Evolutionary conservation across 345 rosid species (phyloP), one percentile per base, ranked within the genome.

Genomic region (Gossypium bickii): DNA sequence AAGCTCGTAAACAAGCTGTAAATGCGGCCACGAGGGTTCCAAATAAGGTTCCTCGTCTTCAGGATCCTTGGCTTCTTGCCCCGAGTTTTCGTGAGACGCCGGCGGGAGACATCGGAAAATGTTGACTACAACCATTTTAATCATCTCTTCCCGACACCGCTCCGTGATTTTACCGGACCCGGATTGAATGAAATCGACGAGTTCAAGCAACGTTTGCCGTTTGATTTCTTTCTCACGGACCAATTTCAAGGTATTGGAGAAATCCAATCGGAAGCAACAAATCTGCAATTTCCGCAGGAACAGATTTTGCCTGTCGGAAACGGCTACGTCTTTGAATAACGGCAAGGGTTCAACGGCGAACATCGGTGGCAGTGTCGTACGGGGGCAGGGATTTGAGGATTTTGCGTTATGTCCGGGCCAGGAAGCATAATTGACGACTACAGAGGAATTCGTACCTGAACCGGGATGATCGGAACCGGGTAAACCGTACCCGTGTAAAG

Each of bases 1-100:
- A 48, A 93, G 77, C 82, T 93, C 98, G 27, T 93, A 91, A 45
- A 89, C 89, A 27, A 93, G 89, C 87, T 90, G 98, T 75, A 93
- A 82, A 89, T 93, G 98, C 60, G 93, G 91, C 98, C 98, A 93
- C 11, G 89, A 80, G 7, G 97, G 95, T 20, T 93, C 98, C 79
- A 89, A 72, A 80, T 89, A 91, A 0, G 91, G 90, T 44, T 93
- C 98, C 18, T 91, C 98, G 74, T 93, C 97, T 52, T 93, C 98
- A 0, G 91, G 91, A 79, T 93, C 95, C 1, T 84, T 69, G 20
- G 75, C 77, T 67, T 85, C 92, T 67, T 89, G 97, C 9, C 97
- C 98, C 7, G 94, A 91, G 48, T 86, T 93, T 75, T 93, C 94
- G 17, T 89, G 92, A 47, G 89, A 80, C 4, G 89, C 85, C 1